phyloP scores from a whole-genome alignment of 1,139 yeast species.

The Hemisphaericaspora lyxosophila region DNA sequence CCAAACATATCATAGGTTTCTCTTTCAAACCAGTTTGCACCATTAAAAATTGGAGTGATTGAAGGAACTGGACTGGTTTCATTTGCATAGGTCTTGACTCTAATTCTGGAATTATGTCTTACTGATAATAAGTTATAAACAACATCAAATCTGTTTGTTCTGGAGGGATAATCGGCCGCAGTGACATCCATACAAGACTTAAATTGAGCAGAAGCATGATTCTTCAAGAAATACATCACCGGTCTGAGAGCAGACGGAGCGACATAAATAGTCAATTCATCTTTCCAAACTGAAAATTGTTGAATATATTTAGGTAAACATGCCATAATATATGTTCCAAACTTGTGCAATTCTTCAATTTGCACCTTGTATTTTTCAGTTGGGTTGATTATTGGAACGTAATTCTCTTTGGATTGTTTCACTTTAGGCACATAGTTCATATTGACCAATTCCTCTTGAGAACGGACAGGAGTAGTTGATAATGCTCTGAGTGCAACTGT shows the following conservation, averaged over 20 bases:
- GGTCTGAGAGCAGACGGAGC: constrained; percentile 78
- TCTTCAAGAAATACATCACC: constrained; percentile 64
- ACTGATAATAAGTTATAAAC: constrained; percentile 80
- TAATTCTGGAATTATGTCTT: constrained; percentile 81
- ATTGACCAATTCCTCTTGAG: constrained; percentile 35
- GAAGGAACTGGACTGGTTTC: constrained; percentile 84
- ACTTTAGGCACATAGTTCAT: constrained; percentile 43
- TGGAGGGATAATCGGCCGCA: constrained; percentile 83
- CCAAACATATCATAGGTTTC: constrained; percentile 88
- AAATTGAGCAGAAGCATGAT: constrained; percentile 81
- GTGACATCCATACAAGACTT: constrained; percentile 80
- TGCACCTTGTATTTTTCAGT: constrained; percentile 72
- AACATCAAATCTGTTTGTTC: constrained; percentile 83
- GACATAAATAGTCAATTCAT: constrained; percentile 74
- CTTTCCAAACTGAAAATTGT: constrained; percentile 88
- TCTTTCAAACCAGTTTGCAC: constrained; percentile 89
- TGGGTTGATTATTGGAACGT: constrained; percentile 70
- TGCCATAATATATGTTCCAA: constrained; percentile 77
- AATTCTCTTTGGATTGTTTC: constrained; percentile 31
- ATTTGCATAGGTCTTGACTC: constrained; percentile 86
- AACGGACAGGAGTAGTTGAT: constrained; percentile 12
- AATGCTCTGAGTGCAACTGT: constrained; percentile 11
- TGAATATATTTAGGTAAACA: constrained; percentile 81
- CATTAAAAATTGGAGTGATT: constrained; percentile 65
- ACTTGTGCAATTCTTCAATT: constrained; percentile 74